Evolutionary conservation across 2,329 filamentous ascomycete species (phyloP), one percentile per base, ranked within the genome.

Genomic region (Cordyceps javanica): DNA sequence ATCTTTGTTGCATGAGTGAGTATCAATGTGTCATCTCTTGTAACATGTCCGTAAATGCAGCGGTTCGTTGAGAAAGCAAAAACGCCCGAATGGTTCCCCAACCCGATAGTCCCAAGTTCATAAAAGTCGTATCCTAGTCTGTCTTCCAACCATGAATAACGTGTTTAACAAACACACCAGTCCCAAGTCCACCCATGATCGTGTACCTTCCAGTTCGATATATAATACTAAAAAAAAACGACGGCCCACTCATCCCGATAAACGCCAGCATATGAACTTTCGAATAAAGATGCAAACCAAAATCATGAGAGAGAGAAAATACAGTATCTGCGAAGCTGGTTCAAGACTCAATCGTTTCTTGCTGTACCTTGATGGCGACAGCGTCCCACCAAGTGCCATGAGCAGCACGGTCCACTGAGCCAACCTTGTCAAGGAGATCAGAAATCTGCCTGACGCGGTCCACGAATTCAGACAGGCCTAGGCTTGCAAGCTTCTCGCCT

Each of bases 401-500:
- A 8, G 83, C 80, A 60, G 82, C 84, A 61, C 85, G 79, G 67
- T 91, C 88, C 5, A 91, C 84, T 5, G 74, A 74, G 14, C 85
- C 84, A 3, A 91, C 79, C 66, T 81, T 80, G 42, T 81, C 79
- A 60, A 91, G 72, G 66, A 86, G 77, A 34, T 90, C 87, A 8
- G 89, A 84, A 63, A 91, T 86, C 50, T 83, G 82, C 32, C 86
- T 78, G 14, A 91, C 83, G 60, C 80, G 82, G 28, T 82, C 81
- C 16, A 88, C 85, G 67, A 91, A 91, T 70, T 92, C 89, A 0
- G 85, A 85, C 58, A 92, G 72, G 0, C 89, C 89, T 19, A 88
- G 78, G 2, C 80, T 79, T 0, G 87, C 86, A 8, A 92, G 77
- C 59, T 82, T 85, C 69, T 91, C 88, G 11, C 82, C 83, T 0